Conservation (phyloP, 202 grass and related monocot species). For the Alloteropsis angusta region DNA sequence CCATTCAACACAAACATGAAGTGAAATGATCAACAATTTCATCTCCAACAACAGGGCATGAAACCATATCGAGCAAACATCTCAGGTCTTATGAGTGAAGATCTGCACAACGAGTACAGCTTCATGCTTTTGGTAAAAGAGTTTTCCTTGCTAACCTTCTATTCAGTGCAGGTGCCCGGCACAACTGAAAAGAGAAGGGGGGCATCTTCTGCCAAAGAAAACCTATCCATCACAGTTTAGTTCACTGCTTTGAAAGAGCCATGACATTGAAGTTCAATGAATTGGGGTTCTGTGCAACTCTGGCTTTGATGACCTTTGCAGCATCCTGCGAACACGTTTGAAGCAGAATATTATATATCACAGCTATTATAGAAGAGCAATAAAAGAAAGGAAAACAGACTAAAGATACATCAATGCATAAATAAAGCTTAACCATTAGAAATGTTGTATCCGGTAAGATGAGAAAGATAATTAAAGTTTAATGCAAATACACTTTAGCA, state of each 20-base stretch:
- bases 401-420: neutral
- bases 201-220: neutral
- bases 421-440: neutral
- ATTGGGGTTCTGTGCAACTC: slow-evolving; percentile 52
- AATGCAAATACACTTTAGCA: neutral
- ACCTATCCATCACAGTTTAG: neutral
- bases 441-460: neutral
- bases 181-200: neutral
- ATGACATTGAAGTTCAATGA: slow-evolving; percentile 95
- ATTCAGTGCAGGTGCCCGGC: neutral
- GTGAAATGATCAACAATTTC: neutral
- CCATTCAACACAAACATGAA: neutral
- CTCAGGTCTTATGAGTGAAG: neutral
- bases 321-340: slow-evolving; percentile 56
- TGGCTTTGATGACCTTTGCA: slow-evolving; percentile 71
- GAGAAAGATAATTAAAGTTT: neutral
- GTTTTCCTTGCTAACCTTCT: neutral
- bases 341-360: neutral
- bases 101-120: neutral
- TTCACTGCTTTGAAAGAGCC: slow-evolving; percentile 57
- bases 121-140: neutral
- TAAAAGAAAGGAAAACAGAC: neutral
- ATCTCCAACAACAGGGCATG: neutral
- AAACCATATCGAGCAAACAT: neutral
- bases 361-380: neutral